A percentile compares a stretch with the other conserved stretches of the same genome.
Evolutionary conservation across 2,329 filamentous ascomycete species (phyloP).

Genomic region (Venturia pyrina): DNA sequence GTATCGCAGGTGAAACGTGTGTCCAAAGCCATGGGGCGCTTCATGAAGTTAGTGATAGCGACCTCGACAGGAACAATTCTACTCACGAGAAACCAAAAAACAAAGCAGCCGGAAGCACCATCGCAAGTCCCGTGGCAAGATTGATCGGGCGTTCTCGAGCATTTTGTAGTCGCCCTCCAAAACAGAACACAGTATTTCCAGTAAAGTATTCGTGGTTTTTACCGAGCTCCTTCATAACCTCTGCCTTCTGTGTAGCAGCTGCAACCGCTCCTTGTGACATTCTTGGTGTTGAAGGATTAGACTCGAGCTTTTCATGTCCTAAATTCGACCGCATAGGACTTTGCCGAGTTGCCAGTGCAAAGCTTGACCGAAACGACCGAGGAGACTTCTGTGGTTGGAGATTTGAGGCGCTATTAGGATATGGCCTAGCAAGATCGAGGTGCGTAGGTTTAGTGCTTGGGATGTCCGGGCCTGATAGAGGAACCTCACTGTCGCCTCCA

Average conservation of each 20-base stretch:
- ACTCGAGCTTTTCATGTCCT: constrained; percentile 76
- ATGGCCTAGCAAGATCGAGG: constrained; percentile 2
- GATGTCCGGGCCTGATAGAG: constrained; percentile 35
- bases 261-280: constrained; percentile 33
- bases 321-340: constrained; percentile 29
- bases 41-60: constrained; percentile 17
- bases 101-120: constrained; percentile 67
- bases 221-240: constrained; percentile 37
- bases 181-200: constrained; percentile 85
- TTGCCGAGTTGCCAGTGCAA: constrained; percentile 49
- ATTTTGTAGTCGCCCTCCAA: constrained; percentile 80
- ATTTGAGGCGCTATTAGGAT: constrained; percentile 18
- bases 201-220: constrained; percentile 88
- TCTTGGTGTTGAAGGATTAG: constrained; percentile 64
- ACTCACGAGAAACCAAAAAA: constrained; percentile 74
- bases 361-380: constrained; percentile 65
- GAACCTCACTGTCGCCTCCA: constrained; percentile 67
- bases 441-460: background rate
- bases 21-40: constrained; percentile 75
- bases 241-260: constrained; percentile 34
- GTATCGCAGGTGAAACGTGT: constrained; percentile 77
- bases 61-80: background rate
- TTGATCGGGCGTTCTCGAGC: constrained; percentile 82
- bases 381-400: constrained; percentile 57
- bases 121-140: constrained; percentile 68